These are phyloP conservation scores for Lasiodiplodia theobromae DNA, from an alignment of 2,329 filamentous ascomycete genomes.

Conservation along the genomic window DNA sequence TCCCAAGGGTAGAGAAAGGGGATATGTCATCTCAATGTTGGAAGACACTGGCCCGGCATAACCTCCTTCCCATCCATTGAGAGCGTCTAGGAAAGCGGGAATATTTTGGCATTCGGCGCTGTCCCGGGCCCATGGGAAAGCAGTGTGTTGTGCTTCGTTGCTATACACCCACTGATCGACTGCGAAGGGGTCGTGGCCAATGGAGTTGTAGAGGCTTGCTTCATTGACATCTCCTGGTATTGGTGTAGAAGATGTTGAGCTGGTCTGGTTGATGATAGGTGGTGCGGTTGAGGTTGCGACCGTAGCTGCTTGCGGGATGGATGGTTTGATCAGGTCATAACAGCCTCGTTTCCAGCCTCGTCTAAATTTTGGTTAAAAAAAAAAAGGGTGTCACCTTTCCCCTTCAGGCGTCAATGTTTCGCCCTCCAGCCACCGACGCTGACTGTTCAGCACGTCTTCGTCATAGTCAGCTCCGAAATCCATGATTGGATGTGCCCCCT, in stretches of 20 bases:
- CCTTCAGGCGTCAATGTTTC: too few relatives aligned
- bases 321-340: too few relatives aligned
- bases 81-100: background rate
- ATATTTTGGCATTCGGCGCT: background rate
- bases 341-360: too few relatives aligned
- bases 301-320: too few relatives aligned
- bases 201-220: background rate
- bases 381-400: background rate
- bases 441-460: background rate
- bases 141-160: background rate
- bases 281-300: too few relatives aligned
- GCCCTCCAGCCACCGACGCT: background rate
- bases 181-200: background rate
- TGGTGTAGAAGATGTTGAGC: background rate
- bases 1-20: too few relatives aligned
- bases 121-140: background rate
- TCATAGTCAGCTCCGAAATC: background rate
- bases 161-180: background rate
- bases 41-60: too few relatives aligned
- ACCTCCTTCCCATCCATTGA: background rate
- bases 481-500: background rate
- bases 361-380: background rate
- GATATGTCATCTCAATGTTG: background rate
- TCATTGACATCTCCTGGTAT: background rate
- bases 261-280: too few relatives aligned